phyloP scores from a whole-genome alignment of 352 stramenopile species.

The Globisporangium apiculatum region DNA sequence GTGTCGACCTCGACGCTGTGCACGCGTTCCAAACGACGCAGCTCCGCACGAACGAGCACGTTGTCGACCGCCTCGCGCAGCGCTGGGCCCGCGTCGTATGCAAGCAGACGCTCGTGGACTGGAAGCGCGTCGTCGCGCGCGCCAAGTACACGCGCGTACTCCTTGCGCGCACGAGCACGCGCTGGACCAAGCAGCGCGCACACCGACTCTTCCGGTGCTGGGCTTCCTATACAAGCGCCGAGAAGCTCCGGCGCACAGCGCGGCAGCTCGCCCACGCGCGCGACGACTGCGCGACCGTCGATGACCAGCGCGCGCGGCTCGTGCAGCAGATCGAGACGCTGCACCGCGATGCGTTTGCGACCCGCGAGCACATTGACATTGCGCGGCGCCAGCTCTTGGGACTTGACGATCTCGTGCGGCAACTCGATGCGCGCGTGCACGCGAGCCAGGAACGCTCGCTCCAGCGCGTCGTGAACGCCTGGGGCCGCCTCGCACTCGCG shows the following conservation, averaged over 20 bases:
- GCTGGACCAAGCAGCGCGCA: conserved; percentile 45
- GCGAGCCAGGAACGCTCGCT: conserved; percentile 52
- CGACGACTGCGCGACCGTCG: conserved; percentile 39
- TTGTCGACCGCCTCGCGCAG: conserved; percentile 48
- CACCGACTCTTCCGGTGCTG: conserved; percentile 38
- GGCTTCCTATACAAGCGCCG: conserved; percentile 26
- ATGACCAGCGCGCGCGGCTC: conserved; percentile 41
- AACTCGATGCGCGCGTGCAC: conserved; percentile 39
- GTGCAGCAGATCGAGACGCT: conserved; percentile 46
- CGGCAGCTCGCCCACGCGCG: conserved; percentile 40
- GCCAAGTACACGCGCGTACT: conserved; percentile 71
- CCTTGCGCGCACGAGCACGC: conserved; percentile 44
- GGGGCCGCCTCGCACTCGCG: conserved; percentile 44
- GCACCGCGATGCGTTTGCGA: conserved; percentile 31
- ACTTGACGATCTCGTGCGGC: conserved; percentile 43
- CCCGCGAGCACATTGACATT: conserved; percentile 57
- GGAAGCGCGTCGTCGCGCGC: conserved; percentile 63
- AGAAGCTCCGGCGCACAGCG: conserved; percentile 24
- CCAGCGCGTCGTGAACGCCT: conserved; percentile 58
- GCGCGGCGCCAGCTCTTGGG: conserved; percentile 49
- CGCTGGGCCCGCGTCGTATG: conserved; percentile 44
- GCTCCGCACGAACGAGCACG: conserved; percentile 52
- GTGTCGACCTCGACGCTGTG: conserved; percentile 25
- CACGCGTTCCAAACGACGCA: conserved; percentile 49
- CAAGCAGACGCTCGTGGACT: conserved; percentile 53